Evolutionary conservation across 345 rosid genomes (phyloP).

Genomic region (thale cress (Arabidopsis thaliana)): DNA sequence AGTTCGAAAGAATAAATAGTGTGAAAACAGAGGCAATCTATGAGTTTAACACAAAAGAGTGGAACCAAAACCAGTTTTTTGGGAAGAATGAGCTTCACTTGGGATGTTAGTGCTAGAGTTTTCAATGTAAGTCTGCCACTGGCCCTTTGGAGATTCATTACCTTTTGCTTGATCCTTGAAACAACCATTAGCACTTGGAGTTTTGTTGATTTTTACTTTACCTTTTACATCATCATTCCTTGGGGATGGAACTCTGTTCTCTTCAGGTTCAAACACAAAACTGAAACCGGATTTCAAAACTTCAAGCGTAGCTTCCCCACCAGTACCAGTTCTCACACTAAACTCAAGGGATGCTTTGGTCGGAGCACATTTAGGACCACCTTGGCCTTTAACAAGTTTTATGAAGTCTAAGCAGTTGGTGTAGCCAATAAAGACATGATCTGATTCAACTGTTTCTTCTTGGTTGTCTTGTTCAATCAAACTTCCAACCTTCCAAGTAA

Average conservation of each 20-base stretch:
- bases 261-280: constrained; percentile 31
- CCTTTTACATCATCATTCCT: not conserved
- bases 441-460: constrained; percentile 12
- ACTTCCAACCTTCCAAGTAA: constrained; percentile 28
- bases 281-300: constrained; percentile 37
- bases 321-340: not conserved
- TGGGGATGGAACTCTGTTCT: not conserved
- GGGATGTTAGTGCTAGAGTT: not conserved
- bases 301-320: constrained; percentile 16
- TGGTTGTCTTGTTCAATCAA: not conserved
- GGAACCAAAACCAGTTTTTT: no score
- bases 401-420: constrained; percentile 19
- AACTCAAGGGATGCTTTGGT: constrained; percentile 14
- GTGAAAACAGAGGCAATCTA: not conserved
- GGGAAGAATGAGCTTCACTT: not conserved
- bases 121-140: not conserved
- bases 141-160: constrained; percentile 10
- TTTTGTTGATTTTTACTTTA: not conserved
- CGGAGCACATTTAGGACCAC: constrained; percentile 4
- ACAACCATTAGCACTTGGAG: not conserved
- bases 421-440: constrained; percentile 33
- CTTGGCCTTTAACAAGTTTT: not conserved
- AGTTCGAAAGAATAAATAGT: not conserved
- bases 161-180: constrained; percentile 20
- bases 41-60: not conserved